phyloP scores from a whole-genome alignment of 306 rosid species.

The Mimosa bimucronata region DNA sequence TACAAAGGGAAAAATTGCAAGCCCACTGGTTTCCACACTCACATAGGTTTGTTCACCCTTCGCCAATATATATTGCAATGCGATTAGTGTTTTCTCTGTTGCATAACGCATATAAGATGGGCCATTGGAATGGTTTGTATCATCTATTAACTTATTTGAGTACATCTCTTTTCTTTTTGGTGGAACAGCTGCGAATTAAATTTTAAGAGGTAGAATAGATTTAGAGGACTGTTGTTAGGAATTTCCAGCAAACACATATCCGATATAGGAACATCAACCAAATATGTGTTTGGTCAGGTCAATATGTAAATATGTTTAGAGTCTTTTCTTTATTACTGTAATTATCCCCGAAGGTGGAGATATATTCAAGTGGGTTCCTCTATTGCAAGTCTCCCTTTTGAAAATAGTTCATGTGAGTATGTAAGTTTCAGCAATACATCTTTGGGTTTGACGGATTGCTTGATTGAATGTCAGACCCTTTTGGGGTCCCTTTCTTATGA shows the following conservation, averaged over 20 bases:
- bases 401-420: background rate
- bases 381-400: too few species aligned
- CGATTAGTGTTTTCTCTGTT: background rate
- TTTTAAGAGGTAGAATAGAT: background rate
- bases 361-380: background rate
- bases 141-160: background rate
- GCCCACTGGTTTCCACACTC: constrained; percentile 67
- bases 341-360: background rate
- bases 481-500: background rate
- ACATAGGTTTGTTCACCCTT: constrained; percentile 48
- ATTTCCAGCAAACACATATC: constrained; percentile 2
- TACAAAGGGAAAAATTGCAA: constrained; percentile 71
- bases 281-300: background rate
- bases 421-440: background rate
- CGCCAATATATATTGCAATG: background rate
- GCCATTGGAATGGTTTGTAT: background rate
- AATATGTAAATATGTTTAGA: background rate
- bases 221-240: background rate
- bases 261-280: background rate
- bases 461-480: constrained; percentile 22
- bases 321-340: background rate
- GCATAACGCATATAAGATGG: background rate
- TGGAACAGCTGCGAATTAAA: background rate
- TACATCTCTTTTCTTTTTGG: background rate
- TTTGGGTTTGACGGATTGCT: constrained; percentile 5